Conservation (phyloP, 23 red algal species). For the Chondrus crispus region DNA sequence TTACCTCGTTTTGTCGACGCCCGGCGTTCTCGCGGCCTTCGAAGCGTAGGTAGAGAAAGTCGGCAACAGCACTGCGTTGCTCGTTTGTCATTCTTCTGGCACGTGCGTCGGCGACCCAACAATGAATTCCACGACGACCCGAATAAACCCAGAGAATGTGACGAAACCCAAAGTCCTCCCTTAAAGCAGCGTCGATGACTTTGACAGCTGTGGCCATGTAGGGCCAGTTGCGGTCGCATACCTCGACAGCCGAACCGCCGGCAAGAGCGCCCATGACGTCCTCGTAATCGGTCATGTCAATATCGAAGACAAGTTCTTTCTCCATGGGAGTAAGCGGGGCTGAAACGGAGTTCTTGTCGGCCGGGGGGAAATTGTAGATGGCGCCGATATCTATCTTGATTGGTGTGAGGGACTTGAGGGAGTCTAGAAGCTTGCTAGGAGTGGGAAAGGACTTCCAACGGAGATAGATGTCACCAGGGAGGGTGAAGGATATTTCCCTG, state of each 20-base stretch:
- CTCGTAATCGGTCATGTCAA: constrained; percentile 93
- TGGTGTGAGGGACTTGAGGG: constrained; percentile 28
- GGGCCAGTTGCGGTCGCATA: constrained; percentile 77
- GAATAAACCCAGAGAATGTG: constrained; percentile 93
- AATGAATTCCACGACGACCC: constrained; percentile 89
- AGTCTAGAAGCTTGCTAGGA: constrained; percentile 8
- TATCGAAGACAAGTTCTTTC: constrained; percentile 93
- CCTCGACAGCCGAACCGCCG: constrained; percentile 15
- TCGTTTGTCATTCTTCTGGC: constrained; percentile 84
- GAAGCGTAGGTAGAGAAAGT: constrained; percentile 70
- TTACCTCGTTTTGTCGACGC: constrained; percentile 16
- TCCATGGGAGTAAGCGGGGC: constrained; percentile 48
- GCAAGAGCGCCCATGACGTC: constrained; percentile 45
- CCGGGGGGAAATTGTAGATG: constrained; percentile 78
- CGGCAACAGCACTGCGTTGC: constrained; percentile 74
- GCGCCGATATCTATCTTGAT: constrained; percentile 92
- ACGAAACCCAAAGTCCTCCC: constrained; percentile 87
- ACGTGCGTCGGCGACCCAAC: constrained; percentile 89
- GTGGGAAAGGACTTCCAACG: constrained; percentile 82
- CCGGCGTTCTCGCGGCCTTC: constrained; percentile 44
- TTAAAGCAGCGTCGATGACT: constrained; percentile 67
- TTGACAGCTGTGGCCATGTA: constrained; percentile 82
- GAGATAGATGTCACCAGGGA: constrained; percentile 66
- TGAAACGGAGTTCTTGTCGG: neutral
- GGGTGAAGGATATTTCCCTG: constrained; percentile 90